Evolutionary conservation across 2,329 filamentous ascomycete species (phyloP), one percentile per base, ranked within the genome.

Genomic region (Cladosporium sp.): DNA sequence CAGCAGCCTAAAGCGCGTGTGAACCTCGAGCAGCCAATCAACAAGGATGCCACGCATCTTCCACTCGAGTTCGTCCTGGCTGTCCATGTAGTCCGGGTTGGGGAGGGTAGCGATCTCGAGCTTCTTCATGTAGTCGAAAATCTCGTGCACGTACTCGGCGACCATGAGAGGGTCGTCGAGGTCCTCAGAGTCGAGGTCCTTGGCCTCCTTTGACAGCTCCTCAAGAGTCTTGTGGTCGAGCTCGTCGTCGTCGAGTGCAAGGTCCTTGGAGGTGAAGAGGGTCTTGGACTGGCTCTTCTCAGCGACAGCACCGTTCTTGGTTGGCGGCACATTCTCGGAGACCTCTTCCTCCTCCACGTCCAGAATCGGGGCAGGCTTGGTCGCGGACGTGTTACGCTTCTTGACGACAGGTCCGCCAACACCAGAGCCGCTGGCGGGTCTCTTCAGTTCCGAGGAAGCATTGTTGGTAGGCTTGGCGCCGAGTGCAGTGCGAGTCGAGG

Each of bases 11-110:
- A 97, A 99, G 51, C 92, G 88, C 18, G 89, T 96, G 76, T 99
- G 93, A 41, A 99, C 93, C 70, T 99, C 93, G 56, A 99, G 91
- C 58, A 99, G 80, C 93, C 93, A 99, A 74, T 99, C 93, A 59
- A 97, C 84, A 49, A 99, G 82, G 60, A 99, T 96, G 57, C 91
- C 92, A 62, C 93, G 89, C 75, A 95, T 96, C 80, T 96, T 96
- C 93, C 93, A 99, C 70, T 96, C 92, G 11, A 99, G 79, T 61
- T 96, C 90, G 57, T 88, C 87, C 68, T 99, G 93, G 71, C 92
- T 88, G 44, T 87, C 82, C 84, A 99, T 99, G 76, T 99, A 99
- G 56, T 93, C 76, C 15, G 90, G 85, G 72, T 97, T 96, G 60
- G 92, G 90, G 65, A 91, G 83, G 70, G 77, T 89, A 68, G 78